Evolutionary conservation across 202 grass and related monocot genomes (phyloP).

Genomic region (Cymbopogon flexuosus): DNA sequence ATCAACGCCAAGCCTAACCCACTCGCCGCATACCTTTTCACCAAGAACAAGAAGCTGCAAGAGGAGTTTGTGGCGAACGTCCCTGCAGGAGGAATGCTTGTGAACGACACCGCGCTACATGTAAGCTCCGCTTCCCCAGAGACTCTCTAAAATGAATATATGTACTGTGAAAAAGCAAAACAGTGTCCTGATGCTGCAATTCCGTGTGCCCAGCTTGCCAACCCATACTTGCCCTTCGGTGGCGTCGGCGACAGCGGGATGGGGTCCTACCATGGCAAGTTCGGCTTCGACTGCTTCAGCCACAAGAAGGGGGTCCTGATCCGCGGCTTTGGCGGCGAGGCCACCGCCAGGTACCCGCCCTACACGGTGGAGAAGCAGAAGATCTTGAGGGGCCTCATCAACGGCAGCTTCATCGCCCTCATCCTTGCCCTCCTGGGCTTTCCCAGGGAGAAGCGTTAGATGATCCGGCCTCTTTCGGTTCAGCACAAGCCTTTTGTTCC

Average conservation of each 20-base stretch:
- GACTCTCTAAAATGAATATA: not conserved
- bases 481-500: too few species aligned
- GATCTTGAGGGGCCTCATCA: slow-evolving; percentile 64
- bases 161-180: not conserved
- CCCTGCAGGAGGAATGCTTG: slow-evolving; percentile 73
- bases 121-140: slow-evolving; percentile 35
- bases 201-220: slow-evolving; percentile 41
- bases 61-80: slow-evolving; percentile 51
- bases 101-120: slow-evolving; percentile 75
- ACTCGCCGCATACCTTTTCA: slow-evolving; percentile 90
- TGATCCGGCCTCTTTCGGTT: too few species aligned
- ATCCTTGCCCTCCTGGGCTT: slow-evolving; percentile 60
- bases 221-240: slow-evolving; percentile 70
- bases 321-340: slow-evolving; percentile 52
- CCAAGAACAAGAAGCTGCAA: slow-evolving; percentile 76
- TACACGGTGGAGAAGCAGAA: slow-evolving; percentile 66
- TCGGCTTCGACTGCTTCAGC: slow-evolving; percentile 77
- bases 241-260: slow-evolving; percentile 81
- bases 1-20: slow-evolving; percentile 70
- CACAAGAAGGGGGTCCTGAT: slow-evolving; percentile 71
- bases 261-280: slow-evolving; percentile 77
- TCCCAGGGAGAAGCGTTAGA: slow-evolving; percentile 40
- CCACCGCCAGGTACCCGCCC: slow-evolving; percentile 64
- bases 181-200: not conserved
- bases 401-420: slow-evolving; percentile 66